Base-by-base conservation (phyloP, 495 filamentous ascomycete species). In the Pyronema omphalodes region DNA sequence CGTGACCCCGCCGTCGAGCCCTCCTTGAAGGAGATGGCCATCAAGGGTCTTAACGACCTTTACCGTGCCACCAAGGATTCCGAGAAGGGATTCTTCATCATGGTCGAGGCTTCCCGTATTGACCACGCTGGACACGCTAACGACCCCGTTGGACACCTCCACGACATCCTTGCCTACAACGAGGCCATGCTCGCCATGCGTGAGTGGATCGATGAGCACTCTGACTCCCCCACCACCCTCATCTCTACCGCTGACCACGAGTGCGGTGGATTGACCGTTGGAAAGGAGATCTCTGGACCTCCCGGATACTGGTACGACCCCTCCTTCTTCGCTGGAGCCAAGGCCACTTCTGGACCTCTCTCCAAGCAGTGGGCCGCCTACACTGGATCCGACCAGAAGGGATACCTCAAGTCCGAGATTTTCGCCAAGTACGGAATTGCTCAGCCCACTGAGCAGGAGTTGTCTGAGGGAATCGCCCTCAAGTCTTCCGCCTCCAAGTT, bases 211-310 rank as follows among this genome's bases (percentile, higher is more conserved):
- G 67, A 69, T 51, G 36, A 51, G 15, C 61, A 69, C 39, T 18
- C 51, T 43, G 62, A 66, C 51, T 57, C 56, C 3, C 54, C 60
- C 23, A 69, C 67, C 0, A 47, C 58, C 9, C 50, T 69, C 35
- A 57, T 69, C 49, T 66, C 66, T 12, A 69, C 67, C 36, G 67
- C 67, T 3, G 67, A 69, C 37, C 67, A 69, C 34, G 67, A 69
- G 44, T 64, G 60, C 11, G 67, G 67, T 49, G 67, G 67, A 19
- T 55, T 69, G 37, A 65, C 67, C 6, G 55, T 68, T 9, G 67
- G 65, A 7, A 61, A 56, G 47, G 50, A 64, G 15, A 47, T 64
- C 17, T 35, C 49, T 4, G 55, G 53, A 17, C 18, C 52, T 19
- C 62, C 62, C 7, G 57, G 59, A 4, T 65, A 65, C 39, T 65